phyloP scores from a whole-genome alignment of 345 rosid species.

The Bruguiera parviflora region DNA sequence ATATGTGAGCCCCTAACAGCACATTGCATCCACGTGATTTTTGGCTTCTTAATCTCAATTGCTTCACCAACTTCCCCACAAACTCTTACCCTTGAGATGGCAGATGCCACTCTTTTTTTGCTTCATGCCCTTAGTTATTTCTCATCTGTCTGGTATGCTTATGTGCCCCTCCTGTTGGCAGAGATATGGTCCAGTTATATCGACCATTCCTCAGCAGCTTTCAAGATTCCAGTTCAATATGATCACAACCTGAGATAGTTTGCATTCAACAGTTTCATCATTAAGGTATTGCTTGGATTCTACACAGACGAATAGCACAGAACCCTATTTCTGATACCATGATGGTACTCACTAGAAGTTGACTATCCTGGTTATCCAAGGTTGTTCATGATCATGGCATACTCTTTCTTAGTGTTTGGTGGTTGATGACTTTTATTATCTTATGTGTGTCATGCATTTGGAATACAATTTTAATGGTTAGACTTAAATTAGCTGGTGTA shows the following conservation, averaged over 20 bases:
- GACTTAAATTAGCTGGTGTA: not conserved
- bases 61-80: not conserved
- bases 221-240: conserved; percentile 96
- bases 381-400: conserved; percentile 3
- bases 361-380: not conserved
- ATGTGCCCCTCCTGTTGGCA: conserved; percentile 30
- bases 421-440: not conserved
- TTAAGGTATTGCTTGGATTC: not conserved
- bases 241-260: conserved; percentile 51
- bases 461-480: not conserved
- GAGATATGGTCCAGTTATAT: conserved; percentile 95
- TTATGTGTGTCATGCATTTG: not conserved
- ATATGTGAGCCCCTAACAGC: not conserved
- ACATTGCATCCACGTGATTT: not conserved
- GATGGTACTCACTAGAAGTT: not conserved
- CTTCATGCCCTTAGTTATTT: not conserved
- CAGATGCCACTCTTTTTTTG: not conserved
- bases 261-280: not conserved
- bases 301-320: not conserved
- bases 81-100: not conserved
- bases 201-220: conserved; percentile 96
- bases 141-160: not conserved
- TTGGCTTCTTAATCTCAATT: not conserved
- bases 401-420: not conserved
- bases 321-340: not conserved